These are phyloP conservation scores for Debaryomyces hansenii DNA, from an alignment of 805 yeast species.

Conservation along the genomic window DNA sequence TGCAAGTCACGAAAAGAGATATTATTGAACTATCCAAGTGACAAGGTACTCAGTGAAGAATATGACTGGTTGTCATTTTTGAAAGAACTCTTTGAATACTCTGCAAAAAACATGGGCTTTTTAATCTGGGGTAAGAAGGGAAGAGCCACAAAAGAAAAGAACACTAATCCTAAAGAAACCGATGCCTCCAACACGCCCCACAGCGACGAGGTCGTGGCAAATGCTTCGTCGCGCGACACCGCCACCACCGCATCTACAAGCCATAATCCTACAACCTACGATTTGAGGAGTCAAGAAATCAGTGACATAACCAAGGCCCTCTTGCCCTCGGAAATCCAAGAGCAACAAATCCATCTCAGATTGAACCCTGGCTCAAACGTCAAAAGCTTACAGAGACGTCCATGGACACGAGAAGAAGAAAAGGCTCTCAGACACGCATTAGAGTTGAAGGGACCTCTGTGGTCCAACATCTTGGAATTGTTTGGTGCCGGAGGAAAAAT, in stretches of 20 bases:
- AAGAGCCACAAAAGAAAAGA: constrained; percentile 11
- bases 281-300: constrained; percentile 17
- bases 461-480: constrained; percentile 88
- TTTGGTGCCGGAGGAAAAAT: constrained; percentile 92
- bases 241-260: neutral
- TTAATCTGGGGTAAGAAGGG: constrained; percentile 67
- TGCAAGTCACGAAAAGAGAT: constrained; percentile 71
- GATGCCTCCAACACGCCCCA: constrained; percentile 13
- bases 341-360: constrained; percentile 42
- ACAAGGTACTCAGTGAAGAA: constrained; percentile 58
- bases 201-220: constrained; percentile 16
- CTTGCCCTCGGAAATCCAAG: constrained; percentile 44
- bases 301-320: constrained; percentile 31
- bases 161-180: constrained; percentile 6
- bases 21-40: constrained; percentile 47
- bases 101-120: constrained; percentile 69
- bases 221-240: constrained; percentile 1
- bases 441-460: constrained; percentile 83
- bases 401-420: constrained; percentile 91
- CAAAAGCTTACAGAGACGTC: constrained; percentile 48
- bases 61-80: constrained; percentile 88
- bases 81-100: constrained; percentile 75
- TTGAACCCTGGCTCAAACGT: constrained; percentile 28
- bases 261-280: neutral
- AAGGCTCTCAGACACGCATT: constrained; percentile 78